Base-by-base conservation (phyloP, 208 protist species). In the Histomonas meleagridis region DNA sequence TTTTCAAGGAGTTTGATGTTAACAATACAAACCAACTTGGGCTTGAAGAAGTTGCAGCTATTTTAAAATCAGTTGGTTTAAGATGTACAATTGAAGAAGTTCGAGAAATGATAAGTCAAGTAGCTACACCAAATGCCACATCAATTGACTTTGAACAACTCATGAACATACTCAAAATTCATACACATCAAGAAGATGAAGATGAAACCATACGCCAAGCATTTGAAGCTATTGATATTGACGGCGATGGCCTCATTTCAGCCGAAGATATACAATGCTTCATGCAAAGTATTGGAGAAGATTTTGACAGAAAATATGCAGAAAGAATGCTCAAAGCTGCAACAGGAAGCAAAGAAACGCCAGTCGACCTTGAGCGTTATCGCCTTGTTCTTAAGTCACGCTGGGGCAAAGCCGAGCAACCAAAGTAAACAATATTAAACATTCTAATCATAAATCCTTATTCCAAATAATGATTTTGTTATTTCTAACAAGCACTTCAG, bases 81-180 rank as follows among this genome's bases (percentile, higher is more conserved):
- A 32, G 76, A 43, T 86, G 76, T n/a, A 86, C 76, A 38, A 86
- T 43, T 55, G 76, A 86, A 49, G 76, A 86, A 86, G 76, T 86
- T 86, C 40, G 76, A 2, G 76, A 86, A 49, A 86, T 86, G 76
- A 86, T 86, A 46, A 51, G 40, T 10, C 10, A 51, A 18, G 76
- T 86, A 32, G 76, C 76, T 10, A 46, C 46, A n/a, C 76, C 76
- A 38, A 86, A 12, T 12, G 76, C 76, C 9, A 86, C 76, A 18
- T 26, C 43, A 86, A 86, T 86, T 28, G 26, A 51, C 21, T 86
- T 86, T 28, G 76, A 86, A 9, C 23, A 86, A 28, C 28, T 86
- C 3, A 86, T 86, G 76, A 4, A 86, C 51, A 86, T 86, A 38
- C 46, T 86, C n/a, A 51, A 86, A 38, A 32, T 18, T 28, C 76